Base-by-base conservation (phyloP, 192 early-diverging fungal species). In the Chytriomyces hyalinus region DNA sequence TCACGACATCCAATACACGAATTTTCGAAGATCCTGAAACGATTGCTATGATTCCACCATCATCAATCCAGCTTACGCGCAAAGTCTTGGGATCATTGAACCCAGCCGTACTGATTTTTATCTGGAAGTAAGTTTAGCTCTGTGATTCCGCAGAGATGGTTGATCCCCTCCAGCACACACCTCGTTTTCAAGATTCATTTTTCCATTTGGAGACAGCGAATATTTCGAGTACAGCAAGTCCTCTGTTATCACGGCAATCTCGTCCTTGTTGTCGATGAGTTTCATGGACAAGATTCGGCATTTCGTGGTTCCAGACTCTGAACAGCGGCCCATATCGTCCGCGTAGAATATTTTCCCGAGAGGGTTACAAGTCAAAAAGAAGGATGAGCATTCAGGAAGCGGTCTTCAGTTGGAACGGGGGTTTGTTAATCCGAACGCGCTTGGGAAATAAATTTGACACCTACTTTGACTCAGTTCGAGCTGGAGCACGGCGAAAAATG, bases 311-410 rank as follows among this genome's bases (percentile, higher is more conserved):
- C 63, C 68, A 45, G 70, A 70, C 63, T 85, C 84, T 20, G 77
- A 70, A 67, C 87, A 88, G 48, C 83, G 85, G 3, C 85, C 85
- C 80, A 85, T 83, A 65, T 88, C 87, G 78, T 88, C 87, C 0
- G 87, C 87, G 60, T 80, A 84, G 77, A 81, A 84, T 5, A 88
- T 71, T 20, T 76, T 78, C 2, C 85, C 87, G n/a, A 73, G 44
- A 15, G 63, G 44, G 3, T 22, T 20, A 13, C 61, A 59, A 13
- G 68, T 61, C 11, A 87, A 50, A 65, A 87, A 88, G 75, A 88
- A 88, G 13, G 87, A 78, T 2, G 87, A 82, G 36, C 76, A 82
- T 44, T 80, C 81, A 46, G 76, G 67, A 46, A 61, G 15, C 1
- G 9, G 47, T 43, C 72, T 74, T 17, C 2, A 11, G 26, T 9